Conservation (phyloP, 345 rosid species). For the Pistacia integerrima region DNA sequence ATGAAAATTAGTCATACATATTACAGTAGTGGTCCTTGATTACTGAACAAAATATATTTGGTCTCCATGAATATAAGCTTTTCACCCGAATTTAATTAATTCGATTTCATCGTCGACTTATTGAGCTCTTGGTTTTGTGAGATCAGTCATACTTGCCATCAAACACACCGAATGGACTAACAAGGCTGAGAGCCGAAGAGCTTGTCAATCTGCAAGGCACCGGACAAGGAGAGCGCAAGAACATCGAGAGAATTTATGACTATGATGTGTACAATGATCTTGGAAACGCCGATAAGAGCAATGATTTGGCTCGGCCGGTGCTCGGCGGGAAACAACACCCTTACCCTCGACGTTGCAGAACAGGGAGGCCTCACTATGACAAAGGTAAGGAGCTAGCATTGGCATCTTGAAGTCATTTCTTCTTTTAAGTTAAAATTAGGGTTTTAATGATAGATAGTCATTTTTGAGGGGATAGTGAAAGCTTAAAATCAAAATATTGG, state of each 20-base stretch:
- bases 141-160: constrained; percentile 40
- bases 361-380: constrained; percentile 41
- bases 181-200: constrained; percentile 35
- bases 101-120: no score
- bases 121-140: background rate
- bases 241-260: constrained; percentile 41
- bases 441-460: no score
- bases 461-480: no score
- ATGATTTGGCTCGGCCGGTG: constrained; percentile 26
- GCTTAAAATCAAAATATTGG: no score
- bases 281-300: constrained; percentile 31
- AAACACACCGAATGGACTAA: constrained; percentile 41
- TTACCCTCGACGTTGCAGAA: constrained; percentile 62
- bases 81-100: no score
- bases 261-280: constrained; percentile 48
- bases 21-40: no score
- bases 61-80: no score
- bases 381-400: constrained; percentile 20
- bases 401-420: background rate
- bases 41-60: no score
- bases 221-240: constrained; percentile 39
- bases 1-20: no score
- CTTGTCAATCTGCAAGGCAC: constrained; percentile 34
- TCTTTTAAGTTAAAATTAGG: no score
- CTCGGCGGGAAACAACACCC: constrained; percentile 37